These are phyloP conservation scores for Fusarium piperis DNA, from an alignment of 2,329 filamentous ascomycete genomes.

Conservation along the genomic window DNA sequence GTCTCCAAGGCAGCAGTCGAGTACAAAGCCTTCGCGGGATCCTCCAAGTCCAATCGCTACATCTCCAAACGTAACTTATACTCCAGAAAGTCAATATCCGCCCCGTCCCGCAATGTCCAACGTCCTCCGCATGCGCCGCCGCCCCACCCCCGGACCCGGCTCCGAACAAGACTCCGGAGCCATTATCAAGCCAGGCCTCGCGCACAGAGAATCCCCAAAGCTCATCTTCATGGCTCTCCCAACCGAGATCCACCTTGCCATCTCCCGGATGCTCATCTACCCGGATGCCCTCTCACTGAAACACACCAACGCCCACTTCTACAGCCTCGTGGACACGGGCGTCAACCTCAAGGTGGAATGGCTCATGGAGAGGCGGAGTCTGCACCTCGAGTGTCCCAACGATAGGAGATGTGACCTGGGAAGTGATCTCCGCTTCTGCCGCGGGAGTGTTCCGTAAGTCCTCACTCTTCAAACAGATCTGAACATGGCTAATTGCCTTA, in stretches of 20 bases:
- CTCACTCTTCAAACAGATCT: background rate
- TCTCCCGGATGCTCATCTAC: slow-evolving; percentile 69
- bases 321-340: slow-evolving; percentile 71
- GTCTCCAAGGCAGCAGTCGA: slow-evolving; percentile 40
- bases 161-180: slow-evolving; percentile 13
- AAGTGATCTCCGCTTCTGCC: slow-evolving; percentile 68
- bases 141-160: slow-evolving; percentile 37
- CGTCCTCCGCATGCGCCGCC: slow-evolving; percentile 28
- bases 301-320: slow-evolving; percentile 72
- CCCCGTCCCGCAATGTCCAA: slow-evolving; percentile 26
- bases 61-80: background rate
- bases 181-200: background rate
- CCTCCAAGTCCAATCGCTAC: slow-evolving; percentile 1
- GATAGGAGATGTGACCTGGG: slow-evolving; percentile 65
- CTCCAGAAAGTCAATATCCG: background rate
- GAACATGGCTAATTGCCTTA: background rate
- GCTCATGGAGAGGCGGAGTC: slow-evolving; percentile 70
- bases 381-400: slow-evolving; percentile 73
- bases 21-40: slow-evolving; percentile 35
- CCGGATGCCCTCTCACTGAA: slow-evolving; percentile 78
- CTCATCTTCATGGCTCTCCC: slow-evolving; percentile 61
- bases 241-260: slow-evolving; percentile 72
- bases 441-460: slow-evolving; percentile 67
- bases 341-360: slow-evolving; percentile 73
- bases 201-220: background rate